phyloP scores from a whole-genome alignment of 768 basidiomycete species.

The Boletus barrowsii region DNA sequence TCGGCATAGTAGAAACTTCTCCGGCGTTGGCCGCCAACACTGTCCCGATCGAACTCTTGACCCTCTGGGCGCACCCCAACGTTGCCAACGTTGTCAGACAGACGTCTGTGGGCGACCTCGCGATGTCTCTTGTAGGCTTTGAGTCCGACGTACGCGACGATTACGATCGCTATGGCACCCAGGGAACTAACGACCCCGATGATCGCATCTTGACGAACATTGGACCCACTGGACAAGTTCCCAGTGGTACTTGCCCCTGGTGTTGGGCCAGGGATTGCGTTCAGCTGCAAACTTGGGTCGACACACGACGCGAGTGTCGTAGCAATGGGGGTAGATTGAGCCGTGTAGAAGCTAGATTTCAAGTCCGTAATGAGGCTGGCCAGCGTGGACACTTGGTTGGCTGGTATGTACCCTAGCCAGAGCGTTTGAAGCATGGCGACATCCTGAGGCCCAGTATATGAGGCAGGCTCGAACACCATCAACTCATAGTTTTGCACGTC shows the following conservation, averaged over 20 bases:
- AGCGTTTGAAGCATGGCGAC: constrained; percentile 56
- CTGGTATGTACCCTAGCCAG: constrained; percentile 70
- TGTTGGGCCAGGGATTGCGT: constrained; percentile 42
- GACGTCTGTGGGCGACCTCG: constrained; percentile 66
- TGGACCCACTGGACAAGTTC: constrained; percentile 27
- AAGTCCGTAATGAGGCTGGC: constrained; percentile 59
- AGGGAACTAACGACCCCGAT: constrained; percentile 87
- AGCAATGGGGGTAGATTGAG: constrained; percentile 41
- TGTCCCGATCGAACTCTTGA: constrained; percentile 77
- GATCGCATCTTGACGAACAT: constrained; percentile 73
- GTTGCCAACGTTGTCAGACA: constrained; percentile 49
- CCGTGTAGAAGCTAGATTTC: constrained; percentile 65
- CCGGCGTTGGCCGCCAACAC: constrained; percentile 66
- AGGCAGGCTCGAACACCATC: constrained; percentile 62
- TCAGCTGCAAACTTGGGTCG: constrained; percentile 62
- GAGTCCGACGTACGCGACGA: constrained; percentile 69
- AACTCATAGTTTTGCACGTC: constrained; percentile 55
- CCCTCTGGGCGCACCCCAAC: constrained; percentile 56
- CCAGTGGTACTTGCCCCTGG: constrained; percentile 20
- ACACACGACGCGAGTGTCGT: constrained; percentile 63
- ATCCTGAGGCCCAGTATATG: constrained; percentile 51
- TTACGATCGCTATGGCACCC: constrained; percentile 71
- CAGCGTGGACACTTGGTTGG: constrained; percentile 52
- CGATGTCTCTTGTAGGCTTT: constrained; percentile 64
- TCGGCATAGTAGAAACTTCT: constrained; percentile 86